These are phyloP conservation scores for Monilinia polystroma DNA, from an alignment of 2,329 filamentous ascomycete genomes.

Conservation along the genomic window DNA sequence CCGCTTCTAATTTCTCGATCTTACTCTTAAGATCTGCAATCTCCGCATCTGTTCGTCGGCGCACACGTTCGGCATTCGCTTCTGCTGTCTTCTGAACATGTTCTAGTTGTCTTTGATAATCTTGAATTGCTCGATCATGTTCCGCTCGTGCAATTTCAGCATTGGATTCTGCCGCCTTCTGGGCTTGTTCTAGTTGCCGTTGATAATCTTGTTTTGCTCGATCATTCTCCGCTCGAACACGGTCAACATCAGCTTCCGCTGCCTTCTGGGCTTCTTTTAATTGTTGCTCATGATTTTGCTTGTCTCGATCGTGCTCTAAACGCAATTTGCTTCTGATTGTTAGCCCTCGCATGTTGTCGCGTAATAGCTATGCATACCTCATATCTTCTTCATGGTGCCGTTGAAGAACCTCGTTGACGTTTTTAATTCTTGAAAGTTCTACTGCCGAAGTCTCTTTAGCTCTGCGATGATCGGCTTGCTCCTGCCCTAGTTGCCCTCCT, in stretches of 20 bases:
- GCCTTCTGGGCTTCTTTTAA: conserved; percentile 49
- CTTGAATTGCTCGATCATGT: conserved; percentile 37
- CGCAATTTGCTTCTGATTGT: conserved; percentile 36
- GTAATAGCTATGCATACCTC: conserved; percentile 43
- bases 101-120: conserved; percentile 47
- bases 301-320: conserved; percentile 38
- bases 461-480: conserved; percentile 69
- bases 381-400: conserved; percentile 67
- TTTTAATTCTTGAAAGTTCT: conserved; percentile 50
- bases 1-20: conserved; percentile 60
- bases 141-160: conserved; percentile 47
- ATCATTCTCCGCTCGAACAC: conserved; percentile 44
- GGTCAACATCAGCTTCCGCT: conserved; percentile 50
- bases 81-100: conserved; percentile 50
- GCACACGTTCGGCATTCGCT: conserved; percentile 50
- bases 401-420: conserved; percentile 67
- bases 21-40: conserved; percentile 61
- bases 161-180: conserved; percentile 51
- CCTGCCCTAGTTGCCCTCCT: conserved; percentile 62
- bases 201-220: conserved; percentile 38
- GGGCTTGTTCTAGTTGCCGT: conserved; percentile 48
- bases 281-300: conserved; percentile 43
- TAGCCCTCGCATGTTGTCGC: conserved; percentile 22
- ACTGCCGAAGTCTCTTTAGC: conserved; percentile 57
- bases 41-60: conserved; percentile 57